Base-by-base conservation (phyloP, 805 yeast species). In the Ogataea salicorniae region DNA sequence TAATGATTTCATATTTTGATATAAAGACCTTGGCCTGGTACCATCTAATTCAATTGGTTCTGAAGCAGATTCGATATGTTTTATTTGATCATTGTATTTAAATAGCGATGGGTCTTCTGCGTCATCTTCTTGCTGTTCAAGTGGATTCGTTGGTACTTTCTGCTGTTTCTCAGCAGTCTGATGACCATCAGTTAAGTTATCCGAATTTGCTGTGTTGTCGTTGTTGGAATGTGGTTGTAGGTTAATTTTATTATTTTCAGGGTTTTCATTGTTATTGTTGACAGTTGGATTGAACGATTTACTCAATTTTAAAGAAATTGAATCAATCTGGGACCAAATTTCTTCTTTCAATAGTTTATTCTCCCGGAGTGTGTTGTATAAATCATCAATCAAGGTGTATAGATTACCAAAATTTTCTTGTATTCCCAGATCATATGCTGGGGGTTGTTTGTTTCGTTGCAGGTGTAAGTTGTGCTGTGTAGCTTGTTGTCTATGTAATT, bases 241-340 rank as follows among this genome's bases (percentile, higher is more conserved):
- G 5, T 13, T 18, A n/a, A 17, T 18, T 16, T 13, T 18, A 18
- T 14, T 14, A 15, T n/a, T 38, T 18, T 4, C n/a, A 23, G 15
- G 3, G 9, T 7, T 16, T 2, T 11, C 31, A 9, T 9, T 26
- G 11, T 11, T 26, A 9, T 26, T 7, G 13, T 26, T 26, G 11
- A 40, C 15, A 20, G 6, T 11, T 9, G 38, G 46, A 14, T 49
- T 48, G 40, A 52, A 50, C 11, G 40, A n/a, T 6, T 42, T 37
- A 20, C 39, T 40, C 17, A 53, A 22, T 1, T 42, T 38, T 31
- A 39, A 13, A 2, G 63, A 59, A 3, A 61, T 33, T 9, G 37
- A 34, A n/a, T 53, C 58, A 2, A 60, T 36, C 20, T 58, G 55
- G 2, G 43, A 23, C 69, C 69, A 64, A 5, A 64, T 59, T 9